Base-by-base conservation (phyloP, 2,329 filamentous ascomycete genomes). In the Stachybotrys echinatus region DNA sequence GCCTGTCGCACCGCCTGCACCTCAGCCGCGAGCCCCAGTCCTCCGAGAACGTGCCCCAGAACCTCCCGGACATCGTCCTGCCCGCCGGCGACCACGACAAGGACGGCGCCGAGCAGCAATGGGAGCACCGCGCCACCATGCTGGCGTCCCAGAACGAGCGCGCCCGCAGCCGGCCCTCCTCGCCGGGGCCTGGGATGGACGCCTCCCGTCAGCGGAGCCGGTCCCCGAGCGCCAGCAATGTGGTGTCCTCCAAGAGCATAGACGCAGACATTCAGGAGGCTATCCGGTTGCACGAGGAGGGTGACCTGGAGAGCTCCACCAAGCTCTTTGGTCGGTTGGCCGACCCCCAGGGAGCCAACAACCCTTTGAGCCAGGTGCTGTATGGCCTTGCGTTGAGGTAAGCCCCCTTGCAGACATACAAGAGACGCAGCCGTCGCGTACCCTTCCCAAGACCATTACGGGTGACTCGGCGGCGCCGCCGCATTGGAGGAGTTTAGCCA, bases 91-190 rank as follows among this genome's bases (percentile, higher is more conserved):
- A 10, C 27, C 64, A 71, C 50, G 74, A 73, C 31, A 72, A 75
- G 51, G 70, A 71, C 43, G 66, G 60, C 42, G 62, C 66, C 53
- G 88, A 95, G 74, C 82, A 83, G 52, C 80, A 87, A 70, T 99
- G 94, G 94, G 94, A 97, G 76, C 86, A 88, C 73, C 80, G 92
- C 52, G 94, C 94, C 23, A 96, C 92, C n/a, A 81, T 95, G 52
- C 74, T 97, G 56, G 92, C 89, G 27, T 81, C 80, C 58, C 77
- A 79, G 57, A 83, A 79, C 58, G 76, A 79, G 57, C 64, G 70
- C 58, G 68, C 70, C 51, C 70, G 72, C 55, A 74, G 70, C 56
- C 67, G 67, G 18, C 72, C 77, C 5, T 55, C 61, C 10, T 69
- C 73, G 12, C 69, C 27, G 10, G 42, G 42, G 20, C 23, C 42